These are phyloP conservation scores for Solanum hybrid DNA, from an alignment of 305 asterid genomes.

Conservation along the genomic window DNA sequence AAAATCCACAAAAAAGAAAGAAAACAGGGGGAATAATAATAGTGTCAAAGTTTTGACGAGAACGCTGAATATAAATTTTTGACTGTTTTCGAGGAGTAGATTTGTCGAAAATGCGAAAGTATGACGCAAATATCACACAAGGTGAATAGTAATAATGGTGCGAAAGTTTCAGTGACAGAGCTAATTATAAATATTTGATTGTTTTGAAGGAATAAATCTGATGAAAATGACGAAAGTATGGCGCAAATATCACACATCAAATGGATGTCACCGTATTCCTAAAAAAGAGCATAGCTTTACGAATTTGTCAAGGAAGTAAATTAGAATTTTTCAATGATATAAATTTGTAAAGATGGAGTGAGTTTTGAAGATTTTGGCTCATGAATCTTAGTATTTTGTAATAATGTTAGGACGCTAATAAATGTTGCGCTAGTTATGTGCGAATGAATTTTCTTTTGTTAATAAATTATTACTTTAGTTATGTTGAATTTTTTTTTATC, in stretches of 20 bases:
- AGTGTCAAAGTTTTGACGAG: not conserved
- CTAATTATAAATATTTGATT: not conserved
- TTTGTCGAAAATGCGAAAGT: not conserved
- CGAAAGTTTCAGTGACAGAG: not conserved
- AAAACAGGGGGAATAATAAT: not conserved
- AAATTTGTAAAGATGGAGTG: no score
- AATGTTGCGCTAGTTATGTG: no score
- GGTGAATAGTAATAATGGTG: not conserved
- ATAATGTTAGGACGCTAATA: no score
- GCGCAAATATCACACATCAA: not conserved
- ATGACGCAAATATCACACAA: not conserved
- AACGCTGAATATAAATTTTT: not conserved
- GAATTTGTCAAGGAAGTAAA: no score
- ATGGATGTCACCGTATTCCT: not conserved
- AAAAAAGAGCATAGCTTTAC: not conserved
- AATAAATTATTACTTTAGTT: no score
- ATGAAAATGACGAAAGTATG: not conserved
- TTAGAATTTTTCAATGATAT: no score
- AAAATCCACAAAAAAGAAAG: not conserved
- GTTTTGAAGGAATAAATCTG: not conserved
- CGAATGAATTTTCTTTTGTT: no score
- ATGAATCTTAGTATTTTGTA: no score
- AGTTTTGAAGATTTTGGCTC: no score
- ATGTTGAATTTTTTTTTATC: no score
- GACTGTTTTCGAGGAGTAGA: not conserved